phyloP scores from a whole-genome alignment of 345 rosid species.

The Hibiscus mutabilis region DNA sequence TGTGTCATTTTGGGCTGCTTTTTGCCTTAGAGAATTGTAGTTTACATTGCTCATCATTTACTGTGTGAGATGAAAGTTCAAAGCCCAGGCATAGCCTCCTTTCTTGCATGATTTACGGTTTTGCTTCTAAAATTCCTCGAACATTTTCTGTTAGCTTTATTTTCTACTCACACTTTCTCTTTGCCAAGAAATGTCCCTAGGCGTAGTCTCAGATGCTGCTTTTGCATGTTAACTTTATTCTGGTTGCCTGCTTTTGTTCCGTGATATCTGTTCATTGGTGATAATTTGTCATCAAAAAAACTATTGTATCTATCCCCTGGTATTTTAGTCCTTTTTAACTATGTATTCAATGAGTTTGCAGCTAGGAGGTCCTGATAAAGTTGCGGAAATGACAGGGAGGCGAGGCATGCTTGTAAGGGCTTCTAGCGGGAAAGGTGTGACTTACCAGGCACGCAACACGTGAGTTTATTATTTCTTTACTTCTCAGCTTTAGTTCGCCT shows the following conservation, averaged over 20 bases:
- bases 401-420: slow-evolving; percentile 99
- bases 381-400: slow-evolving; percentile 98
- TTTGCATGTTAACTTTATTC: not conserved
- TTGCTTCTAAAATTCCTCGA: too few relatives aligned
- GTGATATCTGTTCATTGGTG: not conserved
- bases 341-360: slow-evolving; percentile 26
- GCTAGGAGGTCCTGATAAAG: slow-evolving; percentile 99
- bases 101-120: too few relatives aligned
- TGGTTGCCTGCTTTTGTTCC: not conserved
- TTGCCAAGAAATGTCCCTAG: too few relatives aligned
- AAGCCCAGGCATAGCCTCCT: too few relatives aligned
- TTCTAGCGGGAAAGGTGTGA: slow-evolving; percentile 89
- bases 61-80: too few relatives aligned
- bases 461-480: slow-evolving; percentile 29
- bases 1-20: not conserved
- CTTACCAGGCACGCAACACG: slow-evolving; percentile 96
- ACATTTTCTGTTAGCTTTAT: too few relatives aligned
- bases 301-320: not conserved
- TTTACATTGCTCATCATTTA: not conserved
- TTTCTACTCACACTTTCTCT: too few relatives aligned
- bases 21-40: not conserved
- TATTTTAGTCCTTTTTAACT: slow-evolving; percentile 12
- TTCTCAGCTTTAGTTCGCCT: not conserved
- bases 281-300: not conserved
- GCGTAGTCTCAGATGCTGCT: too few relatives aligned